These are phyloP conservation scores for Emergomyces africanus DNA, from an alignment of 2,329 filamentous ascomycete species.

Conservation along the genomic window DNA sequence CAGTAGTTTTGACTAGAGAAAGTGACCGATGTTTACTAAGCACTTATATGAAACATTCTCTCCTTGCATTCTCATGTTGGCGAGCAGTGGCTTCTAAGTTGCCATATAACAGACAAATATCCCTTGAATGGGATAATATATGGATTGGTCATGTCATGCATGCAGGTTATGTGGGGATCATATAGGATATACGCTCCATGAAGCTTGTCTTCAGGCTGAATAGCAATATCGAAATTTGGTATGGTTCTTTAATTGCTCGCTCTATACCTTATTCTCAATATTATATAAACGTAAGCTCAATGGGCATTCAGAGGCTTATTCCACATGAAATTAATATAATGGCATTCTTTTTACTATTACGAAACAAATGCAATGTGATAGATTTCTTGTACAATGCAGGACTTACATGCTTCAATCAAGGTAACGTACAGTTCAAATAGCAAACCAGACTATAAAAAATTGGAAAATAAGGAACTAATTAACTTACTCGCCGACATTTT, in stretches of 20 bases:
- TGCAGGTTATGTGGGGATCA: background rate
- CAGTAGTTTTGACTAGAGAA: background rate
- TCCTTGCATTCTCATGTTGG: background rate
- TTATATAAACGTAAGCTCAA: background rate
- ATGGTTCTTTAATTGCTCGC: background rate
- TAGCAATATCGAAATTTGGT: background rate
- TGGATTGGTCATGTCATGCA: too few species aligned
- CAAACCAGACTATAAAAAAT: background rate
- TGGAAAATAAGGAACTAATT: conserved; percentile 7
- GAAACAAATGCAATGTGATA: background rate
- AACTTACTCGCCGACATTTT: background rate
- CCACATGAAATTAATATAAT: background rate
- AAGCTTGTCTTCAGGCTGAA: background rate
- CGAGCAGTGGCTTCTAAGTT: background rate
- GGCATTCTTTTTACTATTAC: background rate
- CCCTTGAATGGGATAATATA: background rate
- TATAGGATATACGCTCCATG: background rate
- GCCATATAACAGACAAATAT: background rate
- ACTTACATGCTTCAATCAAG: background rate
- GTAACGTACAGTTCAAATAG: background rate
- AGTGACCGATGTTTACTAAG: too few species aligned
- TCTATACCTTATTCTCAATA: background rate
- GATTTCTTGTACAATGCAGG: background rate
- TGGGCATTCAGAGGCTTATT: background rate
- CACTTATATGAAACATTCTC: too few species aligned